Percentiles rank a stretch among this genome's conserved stretches.
Evolutionary conservation across 176 grass and related monocot genomes (phyloP).

Genomic region (Raddia distichophylla): DNA sequence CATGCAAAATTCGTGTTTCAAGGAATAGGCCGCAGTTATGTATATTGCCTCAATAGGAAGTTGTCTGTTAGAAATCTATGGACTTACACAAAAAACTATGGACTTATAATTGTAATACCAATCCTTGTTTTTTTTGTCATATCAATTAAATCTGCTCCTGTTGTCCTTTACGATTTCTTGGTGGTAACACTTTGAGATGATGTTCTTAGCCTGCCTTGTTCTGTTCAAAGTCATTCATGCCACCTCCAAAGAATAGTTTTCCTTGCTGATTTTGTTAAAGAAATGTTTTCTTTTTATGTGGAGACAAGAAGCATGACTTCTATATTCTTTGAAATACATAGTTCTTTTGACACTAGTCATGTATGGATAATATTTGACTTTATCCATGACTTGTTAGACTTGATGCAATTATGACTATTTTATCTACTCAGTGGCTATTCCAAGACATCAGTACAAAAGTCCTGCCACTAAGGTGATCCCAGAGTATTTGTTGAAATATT

Average conservation of each 20-base stretch:
- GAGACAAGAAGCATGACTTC: not conserved
- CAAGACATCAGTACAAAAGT: conserved; percentile 3
- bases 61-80: not conserved
- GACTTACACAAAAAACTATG: not conserved
- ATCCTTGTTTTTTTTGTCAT: not conserved
- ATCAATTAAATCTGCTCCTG: conserved; percentile 23
- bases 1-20: not conserved
- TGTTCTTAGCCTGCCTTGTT: conserved; percentile 13
- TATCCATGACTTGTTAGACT: not conserved
- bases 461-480: not conserved
- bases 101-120: not conserved
- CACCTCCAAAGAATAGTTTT: not conserved
- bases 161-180: not conserved
- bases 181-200: not conserved
- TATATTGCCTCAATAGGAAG: not conserved
- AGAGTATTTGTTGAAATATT: not conserved
- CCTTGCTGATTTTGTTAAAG: not conserved
- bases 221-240: not conserved
- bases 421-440: not conserved
- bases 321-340: not conserved
- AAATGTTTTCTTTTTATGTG: conserved; percentile 23
- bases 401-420: not conserved
- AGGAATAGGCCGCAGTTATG: not conserved
- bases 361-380: not conserved
- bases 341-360: conserved; percentile 1